Conservation (phyloP, 2,329 filamentous ascomycete species). For the Simplicillium sp. region DNA sequence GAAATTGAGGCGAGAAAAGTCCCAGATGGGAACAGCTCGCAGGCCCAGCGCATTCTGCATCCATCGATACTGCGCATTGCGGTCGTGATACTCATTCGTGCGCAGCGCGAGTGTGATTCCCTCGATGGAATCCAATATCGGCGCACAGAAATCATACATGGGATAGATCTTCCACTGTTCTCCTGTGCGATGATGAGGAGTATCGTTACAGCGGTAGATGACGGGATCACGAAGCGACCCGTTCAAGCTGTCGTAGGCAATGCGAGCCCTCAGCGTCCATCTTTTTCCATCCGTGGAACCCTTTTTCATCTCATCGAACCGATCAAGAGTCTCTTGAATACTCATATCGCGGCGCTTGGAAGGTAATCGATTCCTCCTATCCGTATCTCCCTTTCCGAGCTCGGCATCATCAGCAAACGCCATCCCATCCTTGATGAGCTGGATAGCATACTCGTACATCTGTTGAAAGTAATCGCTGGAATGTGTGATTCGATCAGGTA, state of each 20-base stretch:
- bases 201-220: conserved; percentile 64
- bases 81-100: conserved; percentile 80
- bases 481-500: conserved; percentile 70
- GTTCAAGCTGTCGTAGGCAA: conserved; percentile 77
- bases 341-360: conserved; percentile 64
- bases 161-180: conserved; percentile 77
- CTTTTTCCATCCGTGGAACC: conserved; percentile 62
- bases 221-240: conserved; percentile 86
- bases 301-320: conserved; percentile 80
- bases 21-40: conserved; percentile 74
- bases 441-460: conserved; percentile 68
- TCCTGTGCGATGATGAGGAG: conserved; percentile 67
- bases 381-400: conserved; percentile 54
- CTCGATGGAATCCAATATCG: conserved; percentile 70
- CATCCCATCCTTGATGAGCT: conserved; percentile 69
- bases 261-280: conserved; percentile 84
- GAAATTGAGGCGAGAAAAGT: conserved; percentile 78
- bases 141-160: conserved; percentile 80
- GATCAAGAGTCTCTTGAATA: conserved; percentile 66
- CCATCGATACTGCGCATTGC: conserved; percentile 81
- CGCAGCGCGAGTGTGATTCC: conserved; percentile 76
- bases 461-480: conserved; percentile 87
- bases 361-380: conserved; percentile 68
- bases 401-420: conserved; percentile 86
- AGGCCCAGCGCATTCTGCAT: conserved; percentile 66